A percentile compares a stretch with the other conserved stretches of the same genome.
phyloP scores from a whole-genome alignment of 2,329 filamentous ascomycete species.

The Trichoderma endophyticum region DNA sequence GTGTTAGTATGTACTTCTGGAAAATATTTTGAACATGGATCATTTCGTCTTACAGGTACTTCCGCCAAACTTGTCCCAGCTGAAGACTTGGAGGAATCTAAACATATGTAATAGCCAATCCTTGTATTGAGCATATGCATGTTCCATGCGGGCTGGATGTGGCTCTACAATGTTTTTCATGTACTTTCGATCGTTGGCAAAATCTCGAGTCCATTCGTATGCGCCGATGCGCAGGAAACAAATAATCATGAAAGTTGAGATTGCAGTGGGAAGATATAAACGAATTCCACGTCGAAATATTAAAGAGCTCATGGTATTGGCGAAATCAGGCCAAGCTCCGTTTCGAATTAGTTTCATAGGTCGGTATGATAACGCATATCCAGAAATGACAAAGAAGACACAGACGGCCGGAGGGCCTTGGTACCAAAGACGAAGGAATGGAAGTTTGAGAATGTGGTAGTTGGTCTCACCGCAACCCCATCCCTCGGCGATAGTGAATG shows the following conservation, averaged over 20 bases:
- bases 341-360: slow-evolving; percentile 46
- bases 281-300: slow-evolving; percentile 51
- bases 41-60: slow-evolving; percentile 37
- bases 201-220: slow-evolving; percentile 48
- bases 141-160: slow-evolving; percentile 41
- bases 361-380: slow-evolving; percentile 56
- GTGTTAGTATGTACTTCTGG: slow-evolving; percentile 21
- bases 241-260: slow-evolving; percentile 49
- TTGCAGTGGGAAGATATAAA: slow-evolving; percentile 49
- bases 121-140: slow-evolving; percentile 38
- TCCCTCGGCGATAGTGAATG: slow-evolving; percentile 49
- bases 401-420: slow-evolving; percentile 56
- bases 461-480: slow-evolving; percentile 46
- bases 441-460: slow-evolving; percentile 49
- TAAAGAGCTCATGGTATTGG: slow-evolving; percentile 47
- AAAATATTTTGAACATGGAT: neutral
- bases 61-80: slow-evolving; percentile 48
- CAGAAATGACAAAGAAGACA: slow-evolving; percentile 61
- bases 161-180: slow-evolving; percentile 49
- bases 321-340: slow-evolving; percentile 39
- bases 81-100: slow-evolving; percentile 49
- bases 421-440: slow-evolving; percentile 52
- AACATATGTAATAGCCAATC: slow-evolving; percentile 50
- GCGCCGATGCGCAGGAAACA: slow-evolving; percentile 43
- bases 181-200: slow-evolving; percentile 41